phyloP scores from a whole-genome alignment of 192 early-diverging fungal genomes.

The Umbelopsis isabellina region DNA sequence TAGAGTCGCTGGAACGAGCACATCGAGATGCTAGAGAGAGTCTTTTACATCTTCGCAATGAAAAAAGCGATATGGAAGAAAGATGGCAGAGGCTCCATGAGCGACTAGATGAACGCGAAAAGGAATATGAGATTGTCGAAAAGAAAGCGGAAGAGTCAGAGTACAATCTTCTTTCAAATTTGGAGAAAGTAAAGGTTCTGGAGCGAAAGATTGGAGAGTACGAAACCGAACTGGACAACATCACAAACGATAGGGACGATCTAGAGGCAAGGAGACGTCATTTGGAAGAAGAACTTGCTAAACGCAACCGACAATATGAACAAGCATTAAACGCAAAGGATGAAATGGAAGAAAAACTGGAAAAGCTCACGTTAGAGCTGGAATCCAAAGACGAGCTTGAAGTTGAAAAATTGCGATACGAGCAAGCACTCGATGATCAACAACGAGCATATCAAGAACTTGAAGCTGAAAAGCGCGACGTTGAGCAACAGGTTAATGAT shows the following conservation, averaged over 20 bases:
- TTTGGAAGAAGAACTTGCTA: not conserved
- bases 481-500: not conserved
- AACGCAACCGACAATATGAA: constrained; percentile 3
- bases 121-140: constrained; percentile 10
- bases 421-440: too few species aligned
- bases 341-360: not conserved
- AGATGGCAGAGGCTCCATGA: constrained; percentile 2
- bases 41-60: not conserved
- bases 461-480: not conserved
- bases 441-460: not conserved
- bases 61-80: constrained; percentile 21
- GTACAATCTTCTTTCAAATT: constrained; percentile 13
- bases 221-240: not conserved
- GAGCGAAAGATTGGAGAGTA: constrained; percentile 9
- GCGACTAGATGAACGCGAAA: constrained; percentile 13
- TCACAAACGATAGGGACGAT: not conserved
- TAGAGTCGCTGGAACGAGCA: constrained; percentile 11
- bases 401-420: not conserved
- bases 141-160: constrained; percentile 11
- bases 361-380: not conserved
- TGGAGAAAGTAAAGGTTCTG: constrained; percentile 14
- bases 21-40: constrained; percentile 9
- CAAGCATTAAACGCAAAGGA: not conserved
- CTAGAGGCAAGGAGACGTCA: not conserved
- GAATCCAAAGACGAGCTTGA: not conserved